A percentile compares a stretch with the other conserved stretches of the same genome.
Evolutionary conservation across 371 early-diverging fungal species (phyloP).

Genomic region (Actinomucor elegans): DNA sequence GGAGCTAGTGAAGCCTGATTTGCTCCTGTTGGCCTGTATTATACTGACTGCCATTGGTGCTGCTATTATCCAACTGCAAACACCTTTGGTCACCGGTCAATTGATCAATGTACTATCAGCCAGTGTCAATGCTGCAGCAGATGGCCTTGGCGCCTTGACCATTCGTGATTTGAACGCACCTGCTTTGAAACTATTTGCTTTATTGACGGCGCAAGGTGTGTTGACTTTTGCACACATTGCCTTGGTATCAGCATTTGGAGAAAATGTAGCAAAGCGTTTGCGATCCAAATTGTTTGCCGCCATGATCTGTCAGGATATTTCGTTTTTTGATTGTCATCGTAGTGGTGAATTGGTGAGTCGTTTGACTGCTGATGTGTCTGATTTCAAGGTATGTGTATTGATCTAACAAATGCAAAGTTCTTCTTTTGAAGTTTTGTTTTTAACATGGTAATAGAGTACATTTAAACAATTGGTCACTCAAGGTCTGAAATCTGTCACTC

Average conservation of each 20-base stretch:
- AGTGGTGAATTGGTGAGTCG: slow-evolving; percentile 70
- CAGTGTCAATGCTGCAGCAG: slow-evolving; percentile 27
- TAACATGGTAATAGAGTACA: slow-evolving; percentile 48
- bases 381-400: slow-evolving; percentile 57
- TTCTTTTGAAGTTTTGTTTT: background rate
- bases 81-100: slow-evolving; percentile 74
- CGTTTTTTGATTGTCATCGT: slow-evolving; percentile 70
- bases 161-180: slow-evolving; percentile 48
- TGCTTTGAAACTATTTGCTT: slow-evolving; percentile 53
- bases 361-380: slow-evolving; percentile 68
- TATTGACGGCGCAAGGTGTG: slow-evolving; percentile 64
- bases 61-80: slow-evolving; percentile 66
- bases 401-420: background rate
- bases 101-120: slow-evolving; percentile 67
- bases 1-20: slow-evolving; percentile 56
- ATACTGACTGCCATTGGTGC: slow-evolving; percentile 63
- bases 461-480: slow-evolving; percentile 71
- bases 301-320: slow-evolving; percentile 69
- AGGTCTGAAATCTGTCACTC: slow-evolving; percentile 71
- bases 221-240: slow-evolving; percentile 75
- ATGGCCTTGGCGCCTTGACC: slow-evolving; percentile 22
- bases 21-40: slow-evolving; percentile 52
- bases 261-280: slow-evolving; percentile 64
- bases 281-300: slow-evolving; percentile 53
- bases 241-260: slow-evolving; percentile 73